A percentile compares a stretch with the other conserved stretches of the same genome.
These are phyloP conservation scores for Cercospora zeae-maydis DNA, from an alignment of 2,329 filamentous ascomycete genomes.

Conservation along the genomic window DNA sequence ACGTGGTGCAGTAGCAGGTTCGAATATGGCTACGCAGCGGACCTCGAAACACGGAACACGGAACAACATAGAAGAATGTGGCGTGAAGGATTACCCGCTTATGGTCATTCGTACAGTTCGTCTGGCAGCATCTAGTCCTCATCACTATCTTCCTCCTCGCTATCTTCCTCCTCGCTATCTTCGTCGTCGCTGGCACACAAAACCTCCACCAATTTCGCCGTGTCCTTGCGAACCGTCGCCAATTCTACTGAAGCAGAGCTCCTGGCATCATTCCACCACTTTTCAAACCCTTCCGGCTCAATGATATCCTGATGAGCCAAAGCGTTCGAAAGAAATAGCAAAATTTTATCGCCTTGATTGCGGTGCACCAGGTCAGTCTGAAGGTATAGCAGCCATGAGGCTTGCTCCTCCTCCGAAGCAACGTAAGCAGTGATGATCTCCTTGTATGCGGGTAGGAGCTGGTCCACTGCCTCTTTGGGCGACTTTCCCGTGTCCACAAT, in stretches of 20 bases:
- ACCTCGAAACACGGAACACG: neutral
- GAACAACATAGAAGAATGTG: neutral
- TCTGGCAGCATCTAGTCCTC: slow-evolving; percentile 14
- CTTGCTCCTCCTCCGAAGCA: slow-evolving; percentile 62
- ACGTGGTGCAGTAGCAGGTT: neutral
- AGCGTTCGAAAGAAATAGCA: slow-evolving; percentile 77
- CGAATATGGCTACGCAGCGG: neutral
- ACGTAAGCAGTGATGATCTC: slow-evolving; percentile 58
- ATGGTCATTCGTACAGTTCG: slow-evolving; percentile 4
- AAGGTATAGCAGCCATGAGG: slow-evolving; percentile 76
- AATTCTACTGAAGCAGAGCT: slow-evolving; percentile 66
- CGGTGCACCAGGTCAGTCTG: slow-evolving; percentile 73
- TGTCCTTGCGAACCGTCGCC: slow-evolving; percentile 67
- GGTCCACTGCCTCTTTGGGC: slow-evolving; percentile 42
- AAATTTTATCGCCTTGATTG: slow-evolving; percentile 61
- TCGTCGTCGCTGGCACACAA: slow-evolving; percentile 75
- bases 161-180: slow-evolving; percentile 61
- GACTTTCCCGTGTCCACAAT: slow-evolving; percentile 51
- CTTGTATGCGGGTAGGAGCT: slow-evolving; percentile 51
- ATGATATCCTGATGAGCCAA: slow-evolving; percentile 80
- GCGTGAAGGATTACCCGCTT: slow-evolving; percentile 9
- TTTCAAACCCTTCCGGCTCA: slow-evolving; percentile 81
- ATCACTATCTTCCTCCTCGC: slow-evolving; percentile 48
- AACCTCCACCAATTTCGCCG: slow-evolving; percentile 70
- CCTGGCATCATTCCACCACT: slow-evolving; percentile 80